Evolutionary conservation across 192 early-diverging fungal genomes (phyloP).

Genomic region (Backusella psychrophila): DNA sequence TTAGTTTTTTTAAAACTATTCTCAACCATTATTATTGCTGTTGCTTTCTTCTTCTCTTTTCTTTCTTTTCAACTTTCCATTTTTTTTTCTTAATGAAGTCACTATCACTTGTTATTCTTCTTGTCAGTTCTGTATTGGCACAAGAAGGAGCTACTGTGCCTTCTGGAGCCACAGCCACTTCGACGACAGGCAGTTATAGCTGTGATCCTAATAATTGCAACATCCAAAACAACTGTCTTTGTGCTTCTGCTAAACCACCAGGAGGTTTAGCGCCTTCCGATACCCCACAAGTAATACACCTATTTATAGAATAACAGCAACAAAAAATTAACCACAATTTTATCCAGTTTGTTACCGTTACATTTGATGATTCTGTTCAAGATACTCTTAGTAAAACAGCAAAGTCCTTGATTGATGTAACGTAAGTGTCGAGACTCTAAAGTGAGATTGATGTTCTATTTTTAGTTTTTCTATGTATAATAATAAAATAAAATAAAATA

Average conservation of each 20-base stretch:
- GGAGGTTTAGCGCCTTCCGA: slow-evolving; percentile 43
- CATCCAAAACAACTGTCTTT: slow-evolving; percentile 45
- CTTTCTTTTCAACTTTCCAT: too few relatives aligned
- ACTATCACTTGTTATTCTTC: neutral
- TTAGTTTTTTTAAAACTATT: neutral
- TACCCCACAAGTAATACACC: slow-evolving; percentile 37
- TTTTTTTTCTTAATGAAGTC: neutral
- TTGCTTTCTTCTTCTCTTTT: neutral
- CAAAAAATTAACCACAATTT: neutral
- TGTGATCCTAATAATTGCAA: slow-evolving; percentile 47
- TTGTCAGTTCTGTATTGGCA: slow-evolving; percentile 9
- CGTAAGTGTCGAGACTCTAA: slow-evolving; percentile 8
- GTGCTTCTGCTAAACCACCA: slow-evolving; percentile 46
- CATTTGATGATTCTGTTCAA: slow-evolving; percentile 67
- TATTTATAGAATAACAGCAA: too few relatives aligned
- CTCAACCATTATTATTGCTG: neutral
- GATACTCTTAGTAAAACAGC: slow-evolving; percentile 21
- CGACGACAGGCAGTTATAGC: slow-evolving; percentile 12
- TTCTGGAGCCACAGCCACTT: neutral
- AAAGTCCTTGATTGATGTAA: slow-evolving; percentile 26
- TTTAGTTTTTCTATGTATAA: neutral
- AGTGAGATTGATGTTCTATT: neutral
- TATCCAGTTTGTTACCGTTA: slow-evolving; percentile 51
- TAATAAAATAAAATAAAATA: neutral
- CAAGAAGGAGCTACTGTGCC: slow-evolving; percentile 27